These are phyloP conservation scores for Rhynchosporium agropyri DNA, from an alignment of 2,329 filamentous ascomycete genomes.

Conservation along the genomic window DNA sequence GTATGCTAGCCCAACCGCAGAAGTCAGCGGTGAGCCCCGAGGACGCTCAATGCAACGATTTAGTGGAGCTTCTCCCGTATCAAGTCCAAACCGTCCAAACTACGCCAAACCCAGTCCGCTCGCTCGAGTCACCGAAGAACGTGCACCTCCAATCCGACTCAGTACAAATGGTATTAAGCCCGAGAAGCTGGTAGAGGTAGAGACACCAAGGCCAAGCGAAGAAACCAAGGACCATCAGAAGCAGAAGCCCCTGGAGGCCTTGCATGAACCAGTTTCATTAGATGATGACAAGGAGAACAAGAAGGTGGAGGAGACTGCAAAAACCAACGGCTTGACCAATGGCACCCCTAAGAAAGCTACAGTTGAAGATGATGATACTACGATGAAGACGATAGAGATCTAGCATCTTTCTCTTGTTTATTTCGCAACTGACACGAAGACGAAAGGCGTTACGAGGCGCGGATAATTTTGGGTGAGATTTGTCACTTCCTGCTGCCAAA, in stretches of 20 bases:
- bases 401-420: constrained; percentile 31
- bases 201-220: constrained; percentile 41
- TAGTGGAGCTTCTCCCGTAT: constrained; percentile 62
- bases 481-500: constrained; percentile 10
- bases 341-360: constrained; percentile 38
- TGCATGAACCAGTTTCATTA: constrained; percentile 35
- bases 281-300: constrained; percentile 41
- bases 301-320: constrained; percentile 29
- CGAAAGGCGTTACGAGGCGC: constrained; percentile 37
- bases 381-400: constrained; percentile 45
- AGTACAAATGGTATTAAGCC: constrained; percentile 34
- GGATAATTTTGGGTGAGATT: constrained; percentile 25
- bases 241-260: constrained; percentile 36
- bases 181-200: constrained; percentile 43
- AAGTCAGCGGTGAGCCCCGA: constrained; percentile 61
- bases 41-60: constrained; percentile 74
- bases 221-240: constrained; percentile 35
- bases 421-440: constrained; percentile 30
- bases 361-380: constrained; percentile 42
- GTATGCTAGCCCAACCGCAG: constrained; percentile 67
- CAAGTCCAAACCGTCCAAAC: constrained; percentile 66
- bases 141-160: constrained; percentile 35
- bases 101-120: constrained; percentile 72
- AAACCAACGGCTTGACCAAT: constrained; percentile 31
- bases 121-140: constrained; percentile 74